phyloP scores from a whole-genome alignment of 208 protist genomes.

The Leishmania turanica region DNA sequence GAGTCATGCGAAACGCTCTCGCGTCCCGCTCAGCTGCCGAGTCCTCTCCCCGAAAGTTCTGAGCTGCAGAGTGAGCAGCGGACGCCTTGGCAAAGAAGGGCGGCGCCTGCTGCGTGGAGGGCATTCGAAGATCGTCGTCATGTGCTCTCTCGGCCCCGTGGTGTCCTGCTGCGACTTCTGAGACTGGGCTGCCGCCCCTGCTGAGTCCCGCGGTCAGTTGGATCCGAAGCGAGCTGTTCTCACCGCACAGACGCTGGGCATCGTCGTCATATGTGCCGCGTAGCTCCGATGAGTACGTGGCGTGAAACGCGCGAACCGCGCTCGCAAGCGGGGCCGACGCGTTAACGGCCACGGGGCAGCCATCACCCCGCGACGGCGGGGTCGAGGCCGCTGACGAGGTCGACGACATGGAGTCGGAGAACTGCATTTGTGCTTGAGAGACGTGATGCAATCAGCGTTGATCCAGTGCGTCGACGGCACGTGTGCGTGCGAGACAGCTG shows the following conservation, averaged over 20 bases:
- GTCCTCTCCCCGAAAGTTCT: not conserved
- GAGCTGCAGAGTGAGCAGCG: not conserved
- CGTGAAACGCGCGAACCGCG: constrained; percentile 15
- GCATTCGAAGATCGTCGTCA: not conserved
- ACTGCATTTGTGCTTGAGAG: constrained; percentile 8
- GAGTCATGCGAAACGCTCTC: constrained; percentile 4
- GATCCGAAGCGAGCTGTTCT: constrained; percentile 16
- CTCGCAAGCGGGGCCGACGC: constrained; percentile 3
- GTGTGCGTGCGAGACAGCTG: not conserved
- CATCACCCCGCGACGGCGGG: not conserved
- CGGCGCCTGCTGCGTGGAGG: constrained; percentile 12
- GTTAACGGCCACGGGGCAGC: not conserved
- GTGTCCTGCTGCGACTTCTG: not conserved
- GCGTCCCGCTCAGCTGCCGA: not conserved
- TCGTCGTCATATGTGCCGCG: not conserved
- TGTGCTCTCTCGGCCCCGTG: not conserved
- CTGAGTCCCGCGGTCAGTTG: constrained; percentile 13
- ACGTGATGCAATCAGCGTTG: not conserved
- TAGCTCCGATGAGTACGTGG: constrained; percentile 2
- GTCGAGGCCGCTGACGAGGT: constrained; percentile 1
- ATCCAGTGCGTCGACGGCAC: not conserved
- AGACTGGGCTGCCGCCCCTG: not conserved
- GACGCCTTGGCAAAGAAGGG: constrained; percentile 21
- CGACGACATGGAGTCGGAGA: constrained; percentile 4
- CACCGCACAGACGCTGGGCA: not conserved